Percentiles rank a stretch among this genome's conserved stretches.
Conservation (phyloP, 768 basidiomycete genomes). For the Cystofilobasidium macerans region DNA sequence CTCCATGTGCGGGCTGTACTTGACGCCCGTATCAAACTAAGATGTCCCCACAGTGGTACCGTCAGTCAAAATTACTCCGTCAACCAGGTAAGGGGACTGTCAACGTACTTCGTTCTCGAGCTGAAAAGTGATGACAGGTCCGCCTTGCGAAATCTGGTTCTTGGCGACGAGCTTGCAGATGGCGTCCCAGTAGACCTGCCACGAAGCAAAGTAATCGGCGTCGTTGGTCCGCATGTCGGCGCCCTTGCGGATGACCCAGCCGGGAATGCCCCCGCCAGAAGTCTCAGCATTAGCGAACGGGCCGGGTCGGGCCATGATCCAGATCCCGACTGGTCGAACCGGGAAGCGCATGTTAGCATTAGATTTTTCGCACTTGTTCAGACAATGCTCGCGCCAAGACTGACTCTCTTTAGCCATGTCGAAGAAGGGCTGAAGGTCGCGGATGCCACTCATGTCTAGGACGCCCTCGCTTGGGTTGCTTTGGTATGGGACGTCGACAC, state of each 20-base stretch:
- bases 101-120: slow-evolving; percentile 29
- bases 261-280: slow-evolving; percentile 59
- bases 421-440: slow-evolving; percentile 9
- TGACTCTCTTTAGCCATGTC: slow-evolving; percentile 1
- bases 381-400: background rate
- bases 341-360: background rate
- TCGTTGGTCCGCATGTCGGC: slow-evolving; percentile 63
- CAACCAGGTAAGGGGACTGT: no score
- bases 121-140: slow-evolving; percentile 27
- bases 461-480: slow-evolving; percentile 10
- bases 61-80: no score
- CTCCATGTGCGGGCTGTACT: slow-evolving; percentile 43
- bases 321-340: background rate
- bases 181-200: slow-evolving; percentile 59
- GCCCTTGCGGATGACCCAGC: slow-evolving; percentile 61
- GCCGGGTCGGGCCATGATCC: slow-evolving; percentile 3
- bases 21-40: background rate
- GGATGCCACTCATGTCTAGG: background rate
- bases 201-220: slow-evolving; percentile 48
- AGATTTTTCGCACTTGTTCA: no score
- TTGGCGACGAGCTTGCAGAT: slow-evolving; percentile 38
- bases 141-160: slow-evolving; percentile 26
- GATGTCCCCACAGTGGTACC: no score
- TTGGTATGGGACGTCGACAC: no score
- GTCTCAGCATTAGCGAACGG: slow-evolving; percentile 71